phyloP scores from a whole-genome alignment of 2,329 filamentous ascomycete genomes.

The Trichoderma arundinaceum region DNA sequence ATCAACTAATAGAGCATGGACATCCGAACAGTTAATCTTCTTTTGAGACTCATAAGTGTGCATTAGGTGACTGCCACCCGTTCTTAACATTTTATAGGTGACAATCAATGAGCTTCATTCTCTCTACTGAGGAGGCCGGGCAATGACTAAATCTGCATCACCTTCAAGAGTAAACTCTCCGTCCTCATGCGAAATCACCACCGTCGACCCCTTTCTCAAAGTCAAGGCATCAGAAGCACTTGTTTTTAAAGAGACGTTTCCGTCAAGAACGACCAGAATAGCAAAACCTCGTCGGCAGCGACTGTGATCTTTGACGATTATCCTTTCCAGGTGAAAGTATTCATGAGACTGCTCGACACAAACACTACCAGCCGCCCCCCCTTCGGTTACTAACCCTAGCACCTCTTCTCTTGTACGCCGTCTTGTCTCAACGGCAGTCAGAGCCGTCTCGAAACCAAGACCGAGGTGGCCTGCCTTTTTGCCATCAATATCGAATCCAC shows the following conservation, averaged over 20 bases:
- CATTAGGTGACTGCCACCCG: not conserved
- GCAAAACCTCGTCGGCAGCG: constrained; percentile 30
- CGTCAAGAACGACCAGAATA: constrained; percentile 32
- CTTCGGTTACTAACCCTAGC: constrained; percentile 20
- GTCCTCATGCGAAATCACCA: constrained; percentile 33
- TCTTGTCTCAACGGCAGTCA: constrained; percentile 33
- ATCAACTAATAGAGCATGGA: too few relatives aligned
- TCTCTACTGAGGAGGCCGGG: constrained; percentile 30
- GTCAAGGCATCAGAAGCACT: constrained; percentile 6
- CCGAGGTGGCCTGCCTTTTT: constrained; percentile 33
- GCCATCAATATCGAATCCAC: constrained; percentile 32
- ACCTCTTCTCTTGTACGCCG: constrained; percentile 29
- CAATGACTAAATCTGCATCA: constrained; percentile 32
- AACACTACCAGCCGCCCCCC: constrained; percentile 14
- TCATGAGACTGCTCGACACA: constrained; percentile 27
- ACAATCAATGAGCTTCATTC: not conserved
- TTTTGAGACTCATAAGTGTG: not conserved
- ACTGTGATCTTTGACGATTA: constrained; percentile 14
- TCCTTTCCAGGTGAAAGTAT: constrained; percentile 34
- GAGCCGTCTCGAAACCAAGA: constrained; percentile 33
- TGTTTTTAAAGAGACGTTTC: constrained; percentile 21
- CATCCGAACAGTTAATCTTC: not conserved
- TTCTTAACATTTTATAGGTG: not conserved
- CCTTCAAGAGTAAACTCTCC: constrained; percentile 32
- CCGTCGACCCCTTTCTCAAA: constrained; percentile 31